Evolutionary conservation across 225 moss, liverwort and hornwort species (phyloP).

Genomic region (Sphagnum contortum): DNA sequence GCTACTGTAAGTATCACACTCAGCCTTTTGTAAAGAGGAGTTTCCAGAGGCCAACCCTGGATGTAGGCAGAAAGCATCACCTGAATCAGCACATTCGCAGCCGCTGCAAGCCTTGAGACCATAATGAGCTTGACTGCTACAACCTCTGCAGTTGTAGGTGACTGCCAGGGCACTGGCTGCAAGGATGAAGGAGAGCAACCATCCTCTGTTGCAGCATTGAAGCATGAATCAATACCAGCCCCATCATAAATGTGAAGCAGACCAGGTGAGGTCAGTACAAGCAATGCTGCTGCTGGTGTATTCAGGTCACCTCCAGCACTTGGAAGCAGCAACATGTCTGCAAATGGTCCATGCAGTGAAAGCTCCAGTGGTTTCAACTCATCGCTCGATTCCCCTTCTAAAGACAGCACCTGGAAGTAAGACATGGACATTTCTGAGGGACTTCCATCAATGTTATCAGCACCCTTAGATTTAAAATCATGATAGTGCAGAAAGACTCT

Average conservation of each 20-base stretch:
- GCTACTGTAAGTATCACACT: too few species aligned
- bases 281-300: constrained; percentile 65
- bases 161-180: constrained; percentile 77
- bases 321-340: constrained; percentile 64
- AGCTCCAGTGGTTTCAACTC: constrained; percentile 63
- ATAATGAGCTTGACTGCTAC: constrained; percentile 61
- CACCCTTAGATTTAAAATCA: too few species aligned
- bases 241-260: constrained; percentile 87
- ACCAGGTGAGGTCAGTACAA: constrained; percentile 80
- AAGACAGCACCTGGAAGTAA: constrained; percentile 45
- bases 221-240: constrained; percentile 52
- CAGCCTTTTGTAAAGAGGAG: too few species aligned
- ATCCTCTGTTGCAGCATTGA: constrained; percentile 52
- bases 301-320: constrained; percentile 54
- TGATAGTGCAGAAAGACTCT: too few species aligned
- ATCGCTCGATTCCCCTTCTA: constrained; percentile 50
- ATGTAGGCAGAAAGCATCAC: constrained; percentile 21
- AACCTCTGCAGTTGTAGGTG: constrained; percentile 48
- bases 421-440: background rate
- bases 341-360: constrained; percentile 68
- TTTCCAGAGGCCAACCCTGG: too few species aligned
- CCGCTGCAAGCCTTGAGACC: constrained; percentile 47
- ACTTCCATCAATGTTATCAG: too few species aligned
- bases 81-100: constrained; percentile 62
- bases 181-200: constrained; percentile 44